Evolutionary conservation across 2,329 filamentous ascomycete species (phyloP), one percentile per base, ranked within the genome.

Genomic region (Arthrobotrys sinensis): DNA sequence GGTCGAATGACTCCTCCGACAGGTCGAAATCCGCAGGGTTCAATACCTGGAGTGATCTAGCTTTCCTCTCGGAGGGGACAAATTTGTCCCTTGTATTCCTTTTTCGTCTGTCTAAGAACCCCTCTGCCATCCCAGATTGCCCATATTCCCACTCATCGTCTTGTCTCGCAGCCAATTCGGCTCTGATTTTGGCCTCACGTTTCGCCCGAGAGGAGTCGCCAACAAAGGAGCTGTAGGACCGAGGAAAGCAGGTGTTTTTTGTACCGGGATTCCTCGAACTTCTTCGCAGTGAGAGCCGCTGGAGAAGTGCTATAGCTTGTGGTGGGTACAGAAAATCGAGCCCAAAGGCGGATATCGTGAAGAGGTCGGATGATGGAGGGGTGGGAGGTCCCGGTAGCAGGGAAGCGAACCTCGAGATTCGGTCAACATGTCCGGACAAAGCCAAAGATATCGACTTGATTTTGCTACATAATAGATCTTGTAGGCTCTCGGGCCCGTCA

Each of bases 261-360:
- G 43, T 50, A 66, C 50, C 19, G 45, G 65, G 38, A 40, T 55
- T 70, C 21, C 50, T 50, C 52, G 38, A 48, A 32, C 48, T 16
- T 60, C 60, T 43, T 36, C 55, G 53, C 21, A 57, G n/a, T 6
- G 80, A 76, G 36, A 81, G 68, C 28, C 83, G 81, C 48, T 83
- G 82, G 55, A 86, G 80, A 66, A 85, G 82, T 19, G 82, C 83
- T 10, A 84, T 80, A 24, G 85, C 84, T n/a, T 83, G 82, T 55
- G 82, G 80, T 38, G 85, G 85, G 70, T 86, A 85, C 53, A 86
- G 76, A 80, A 86, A 86, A 67, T 85, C 85, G 53, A 86, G 80
- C 19, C 73, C 62, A 12, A 78, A 60, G 19, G 62, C 52, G 24
- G 78, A 64, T 65, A 64, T 38, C 2, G 36, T 48, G 21, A 57